Percentiles rank a stretch among this genome's conserved stretches.
Evolutionary conservation across 805 yeast genomes (phyloP).

Genomic region (Metahyphopichia silvanorum): DNA sequence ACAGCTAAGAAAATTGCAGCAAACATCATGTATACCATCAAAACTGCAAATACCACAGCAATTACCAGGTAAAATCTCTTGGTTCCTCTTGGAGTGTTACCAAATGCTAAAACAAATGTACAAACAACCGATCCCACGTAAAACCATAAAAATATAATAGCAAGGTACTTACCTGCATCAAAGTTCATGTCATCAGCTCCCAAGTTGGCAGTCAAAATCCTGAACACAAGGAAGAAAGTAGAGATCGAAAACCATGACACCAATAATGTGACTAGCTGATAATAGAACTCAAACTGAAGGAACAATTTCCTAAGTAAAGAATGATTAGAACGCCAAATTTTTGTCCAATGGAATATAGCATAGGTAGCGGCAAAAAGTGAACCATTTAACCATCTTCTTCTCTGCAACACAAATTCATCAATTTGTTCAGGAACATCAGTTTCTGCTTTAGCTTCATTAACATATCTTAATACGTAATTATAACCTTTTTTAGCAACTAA

Average conservation of each 20-base stretch:
- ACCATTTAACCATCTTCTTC: slow-evolving; percentile 98
- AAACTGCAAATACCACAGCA: slow-evolving; percentile 74
- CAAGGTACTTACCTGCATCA: slow-evolving; percentile 70
- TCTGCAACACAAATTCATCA: slow-evolving; percentile 92
- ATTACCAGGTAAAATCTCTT: slow-evolving; percentile 71
- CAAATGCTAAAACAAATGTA: slow-evolving; percentile 86
- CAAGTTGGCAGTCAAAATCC: slow-evolving; percentile 78
- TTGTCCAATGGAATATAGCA: slow-evolving; percentile 79
- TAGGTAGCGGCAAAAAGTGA: slow-evolving; percentile 95
- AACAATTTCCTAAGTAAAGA: slow-evolving; percentile 74
- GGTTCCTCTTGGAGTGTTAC: slow-evolving; percentile 93
- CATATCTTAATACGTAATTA: slow-evolving; percentile 79
- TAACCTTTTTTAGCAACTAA: slow-evolving; percentile 78
- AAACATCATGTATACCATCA: slow-evolving; percentile 87
- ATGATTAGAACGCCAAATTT: slow-evolving; percentile 88
- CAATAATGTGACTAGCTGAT: slow-evolving; percentile 68
- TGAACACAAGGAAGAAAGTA: slow-evolving; percentile 84
- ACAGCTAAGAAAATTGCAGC: slow-evolving; percentile 82
- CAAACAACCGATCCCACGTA: slow-evolving; percentile 78
- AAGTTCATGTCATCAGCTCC: slow-evolving; percentile 61
- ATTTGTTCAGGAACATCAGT: slow-evolving; percentile 96
- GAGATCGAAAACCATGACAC: slow-evolving; percentile 94
- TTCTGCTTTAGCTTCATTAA: slow-evolving; percentile 83
- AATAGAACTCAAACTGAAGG: slow-evolving; percentile 83
- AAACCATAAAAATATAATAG: slow-evolving; percentile 80